Evolutionary conservation across 2,329 filamentous ascomycete genomes (phyloP), one percentile per base, ranked within the genome.

Genomic region (Phialophora macrospora): DNA sequence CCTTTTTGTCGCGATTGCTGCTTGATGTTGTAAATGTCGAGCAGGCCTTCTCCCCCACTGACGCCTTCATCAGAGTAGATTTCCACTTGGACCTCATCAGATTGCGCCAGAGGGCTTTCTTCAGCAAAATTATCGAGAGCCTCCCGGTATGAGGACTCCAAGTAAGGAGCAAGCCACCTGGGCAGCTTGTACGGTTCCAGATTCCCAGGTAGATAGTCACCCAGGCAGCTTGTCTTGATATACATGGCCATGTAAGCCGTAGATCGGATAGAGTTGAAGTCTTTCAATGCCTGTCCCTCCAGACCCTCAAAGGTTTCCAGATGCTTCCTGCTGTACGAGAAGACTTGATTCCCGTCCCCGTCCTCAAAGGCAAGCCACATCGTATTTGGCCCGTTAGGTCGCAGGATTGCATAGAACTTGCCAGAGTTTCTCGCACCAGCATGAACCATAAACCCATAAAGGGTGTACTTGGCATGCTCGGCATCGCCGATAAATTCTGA

Each of bases 361-460:
- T 85, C 83, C 34, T 85, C 81, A 68, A 87, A 88, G 38, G 80
- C 82, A 62, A 88, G 83, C 87, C 87, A 89, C 54, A 80, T 82
- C 8, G 81, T 80, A 9, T 80, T 81, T 5, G 82, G 82, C 2
- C 86, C 85, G 52, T 80, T 80, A 0, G 87, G 87, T 32, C 86
- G 81, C 55, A 89, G 74, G 38, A 87, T 82, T n/a, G 84, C 82
- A 70, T 86, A 85, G 75, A 87, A 88, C 44, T 83, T 80, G 55
- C 82, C 82, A 4, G 85, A 88, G 22, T 83, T 83, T 17, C 87
- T 81, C 51, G 81, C 81, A 28, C 85, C 86, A 66, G 82, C 83
- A 71, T 89, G 87, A 2, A 86, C 84, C 34, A 88, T 77, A 68
- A 88, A 84, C 2, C 85, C 85, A 68, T 86, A 88, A 0, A 89